These are phyloP conservation scores for Yamadazyma takamatsuzukensis DNA, from an alignment of 805 yeast species.

Conservation along the genomic window DNA sequence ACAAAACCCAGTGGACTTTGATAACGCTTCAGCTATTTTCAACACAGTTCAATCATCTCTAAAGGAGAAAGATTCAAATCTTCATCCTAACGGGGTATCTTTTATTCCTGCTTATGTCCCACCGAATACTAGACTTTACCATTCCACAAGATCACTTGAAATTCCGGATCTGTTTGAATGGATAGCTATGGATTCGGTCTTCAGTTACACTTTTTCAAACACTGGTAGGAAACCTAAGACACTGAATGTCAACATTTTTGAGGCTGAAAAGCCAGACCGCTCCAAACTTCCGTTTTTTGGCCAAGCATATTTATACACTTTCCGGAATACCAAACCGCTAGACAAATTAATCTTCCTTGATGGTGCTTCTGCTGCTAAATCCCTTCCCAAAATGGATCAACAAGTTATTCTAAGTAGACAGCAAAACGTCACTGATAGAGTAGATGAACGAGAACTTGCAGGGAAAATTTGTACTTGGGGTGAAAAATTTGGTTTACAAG, in stretches of 20 bases:
- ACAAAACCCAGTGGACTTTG: conserved; percentile 45
- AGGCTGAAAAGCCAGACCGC: too few species aligned
- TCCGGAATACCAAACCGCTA: conserved; percentile 45
- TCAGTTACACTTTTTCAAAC: conserved; percentile 52
- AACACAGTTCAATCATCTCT: conserved; percentile 52
- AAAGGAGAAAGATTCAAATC: conserved; percentile 48
- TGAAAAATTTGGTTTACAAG: conserved; percentile 51
- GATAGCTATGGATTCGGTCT: conserved; percentile 64
- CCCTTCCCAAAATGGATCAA: conserved; percentile 60
- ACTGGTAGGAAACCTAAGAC: conserved; percentile 4
- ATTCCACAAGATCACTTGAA: conserved; percentile 39
- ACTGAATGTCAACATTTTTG: too few species aligned
- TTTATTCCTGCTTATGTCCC: conserved; percentile 61
- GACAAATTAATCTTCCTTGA: conserved; percentile 51
- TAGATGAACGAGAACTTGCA: conserved; percentile 45
- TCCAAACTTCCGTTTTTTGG: too few species aligned
- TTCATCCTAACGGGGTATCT: conserved; percentile 55
- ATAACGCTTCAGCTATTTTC: conserved; percentile 54
- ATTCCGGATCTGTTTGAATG: conserved; percentile 53
- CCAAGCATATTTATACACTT: conserved; percentile 50
- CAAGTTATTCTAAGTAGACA: conserved; percentile 21
- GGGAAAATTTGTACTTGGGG: conserved; percentile 55
- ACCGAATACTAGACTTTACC: conserved; percentile 55
- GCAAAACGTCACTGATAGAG: conserved; percentile 17
- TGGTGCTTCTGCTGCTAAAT: conserved; percentile 68